Conservation (phyloP, 148 eudicot species). For the Rhododendron vialii region DNA sequence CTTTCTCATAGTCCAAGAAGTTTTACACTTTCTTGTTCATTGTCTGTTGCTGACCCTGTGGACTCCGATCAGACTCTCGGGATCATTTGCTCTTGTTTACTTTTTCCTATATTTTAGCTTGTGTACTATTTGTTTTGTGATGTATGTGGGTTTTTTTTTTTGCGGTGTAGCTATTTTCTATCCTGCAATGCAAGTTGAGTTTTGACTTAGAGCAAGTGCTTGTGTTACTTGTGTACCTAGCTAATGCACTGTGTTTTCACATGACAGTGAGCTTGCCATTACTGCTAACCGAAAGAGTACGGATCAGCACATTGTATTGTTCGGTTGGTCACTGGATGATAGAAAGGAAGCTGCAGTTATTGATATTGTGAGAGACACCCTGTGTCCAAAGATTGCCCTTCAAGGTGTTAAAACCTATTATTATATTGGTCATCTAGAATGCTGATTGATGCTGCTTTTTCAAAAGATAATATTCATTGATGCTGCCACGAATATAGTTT, state of each 20-base stretch:
- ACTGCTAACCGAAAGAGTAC: constrained; percentile 55
- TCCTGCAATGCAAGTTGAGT: not conserved
- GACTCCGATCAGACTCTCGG: not conserved
- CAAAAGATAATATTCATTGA: not conserved
- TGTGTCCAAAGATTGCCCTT: constrained; percentile 53
- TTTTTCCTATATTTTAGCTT: not conserved
- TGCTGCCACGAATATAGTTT: not conserved
- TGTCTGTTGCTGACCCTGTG: not conserved
- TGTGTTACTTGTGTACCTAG: not conserved
- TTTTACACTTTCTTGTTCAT: not conserved
- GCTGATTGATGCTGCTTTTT: not conserved
- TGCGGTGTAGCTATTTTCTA: not conserved
- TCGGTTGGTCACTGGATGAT: constrained; percentile 47
- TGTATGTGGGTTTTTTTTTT: not conserved
- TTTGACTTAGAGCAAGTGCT: not conserved
- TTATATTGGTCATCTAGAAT: not conserved
- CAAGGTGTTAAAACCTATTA: constrained; percentile 47
- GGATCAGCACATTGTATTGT: constrained; percentile 55
- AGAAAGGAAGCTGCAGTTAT: constrained; percentile 40
- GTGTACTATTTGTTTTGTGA: not conserved
- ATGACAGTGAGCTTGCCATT: constrained; percentile 59
- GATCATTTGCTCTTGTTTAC: not conserved
- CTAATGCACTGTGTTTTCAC: not conserved
- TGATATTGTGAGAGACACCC: constrained; percentile 43
- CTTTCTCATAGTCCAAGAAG: not conserved